phyloP scores from a whole-genome alignment of 2,329 filamentous ascomycete species.

The Erysiphe pulchra region DNA sequence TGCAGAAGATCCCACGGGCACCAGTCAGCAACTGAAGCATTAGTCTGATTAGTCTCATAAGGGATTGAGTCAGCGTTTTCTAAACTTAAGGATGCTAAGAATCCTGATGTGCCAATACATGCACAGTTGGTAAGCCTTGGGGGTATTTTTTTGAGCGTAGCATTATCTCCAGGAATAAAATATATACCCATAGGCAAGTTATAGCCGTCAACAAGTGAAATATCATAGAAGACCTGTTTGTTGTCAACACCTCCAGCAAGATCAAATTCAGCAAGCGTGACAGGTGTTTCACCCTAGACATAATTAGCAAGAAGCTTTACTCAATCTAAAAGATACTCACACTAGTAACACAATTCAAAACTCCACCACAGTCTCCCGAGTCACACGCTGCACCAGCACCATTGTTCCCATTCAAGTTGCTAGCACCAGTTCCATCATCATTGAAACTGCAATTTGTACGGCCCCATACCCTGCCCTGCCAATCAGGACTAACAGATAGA shows the following conservation, averaged over 20 bases:
- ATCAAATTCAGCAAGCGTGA: conserved; percentile 60
- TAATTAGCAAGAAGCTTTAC: background rate
- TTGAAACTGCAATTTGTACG: conserved; percentile 64
- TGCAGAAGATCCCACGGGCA: conserved; percentile 60
- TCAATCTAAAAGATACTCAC: conserved; percentile 20
- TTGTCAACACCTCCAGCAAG: conserved; percentile 35
- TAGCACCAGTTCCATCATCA: conserved; percentile 28
- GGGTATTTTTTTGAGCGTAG: conserved; percentile 33
- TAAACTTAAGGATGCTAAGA: conserved; percentile 21
- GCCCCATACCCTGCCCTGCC: conserved; percentile 65
- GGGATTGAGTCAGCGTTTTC: conserved; percentile 25
- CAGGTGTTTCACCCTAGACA: conserved; percentile 41
- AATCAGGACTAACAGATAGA: conserved; percentile 42
- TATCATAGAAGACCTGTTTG: conserved; percentile 55
- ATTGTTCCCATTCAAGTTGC: conserved; percentile 16
- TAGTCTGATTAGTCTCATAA: conserved; percentile 34
- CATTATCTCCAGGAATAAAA: conserved; percentile 33
- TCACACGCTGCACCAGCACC: conserved; percentile 31
- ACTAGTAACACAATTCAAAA: conserved; percentile 40
- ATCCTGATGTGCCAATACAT: conserved; percentile 45
- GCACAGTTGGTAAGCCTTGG: conserved; percentile 53
- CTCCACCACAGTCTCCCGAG: conserved; percentile 53
- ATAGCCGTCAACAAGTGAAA: conserved; percentile 66
- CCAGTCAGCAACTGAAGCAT: conserved; percentile 35
- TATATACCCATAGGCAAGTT: conserved; percentile 45